These are phyloP conservation scores for Alternaria burnsii DNA, from an alignment of 2,329 filamentous ascomycete species.

Conservation along the genomic window DNA sequence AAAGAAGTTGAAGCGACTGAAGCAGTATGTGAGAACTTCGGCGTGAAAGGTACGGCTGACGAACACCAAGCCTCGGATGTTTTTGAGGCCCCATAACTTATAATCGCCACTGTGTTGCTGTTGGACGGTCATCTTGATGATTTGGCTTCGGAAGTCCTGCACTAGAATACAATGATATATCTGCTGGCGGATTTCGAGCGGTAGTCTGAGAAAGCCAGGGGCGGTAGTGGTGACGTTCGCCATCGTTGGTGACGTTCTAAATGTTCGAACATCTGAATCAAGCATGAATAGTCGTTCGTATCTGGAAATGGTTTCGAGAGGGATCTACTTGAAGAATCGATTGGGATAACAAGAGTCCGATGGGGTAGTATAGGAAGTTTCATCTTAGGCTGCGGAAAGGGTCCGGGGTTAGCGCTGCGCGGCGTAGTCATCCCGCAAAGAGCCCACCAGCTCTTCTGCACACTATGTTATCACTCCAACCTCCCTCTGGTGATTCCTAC, in stretches of 20 bases:
- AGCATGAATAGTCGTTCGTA: neutral
- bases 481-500: neutral
- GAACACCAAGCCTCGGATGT: neutral
- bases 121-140: neutral
- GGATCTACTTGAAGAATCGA: neutral
- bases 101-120: too few species aligned
- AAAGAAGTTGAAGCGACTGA: neutral
- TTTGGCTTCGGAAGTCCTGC: neutral
- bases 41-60: neutral
- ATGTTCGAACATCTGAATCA: neutral
- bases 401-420: neutral
- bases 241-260: neutral
- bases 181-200: constrained; percentile 1
- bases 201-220: constrained; percentile 1
- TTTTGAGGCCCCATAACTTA: neutral
- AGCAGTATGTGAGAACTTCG: constrained; percentile 6
- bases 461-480: neutral
- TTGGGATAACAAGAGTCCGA: neutral
- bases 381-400: neutral
- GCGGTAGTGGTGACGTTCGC: neutral
- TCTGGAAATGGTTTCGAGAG: too few species aligned
- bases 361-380: neutral
- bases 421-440: neutral
- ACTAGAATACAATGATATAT: constrained; percentile 1
- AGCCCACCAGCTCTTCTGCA: neutral